phyloP scores from a whole-genome alignment of 768 basidiomycete genomes.

The Lentinula detonsa region DNA sequence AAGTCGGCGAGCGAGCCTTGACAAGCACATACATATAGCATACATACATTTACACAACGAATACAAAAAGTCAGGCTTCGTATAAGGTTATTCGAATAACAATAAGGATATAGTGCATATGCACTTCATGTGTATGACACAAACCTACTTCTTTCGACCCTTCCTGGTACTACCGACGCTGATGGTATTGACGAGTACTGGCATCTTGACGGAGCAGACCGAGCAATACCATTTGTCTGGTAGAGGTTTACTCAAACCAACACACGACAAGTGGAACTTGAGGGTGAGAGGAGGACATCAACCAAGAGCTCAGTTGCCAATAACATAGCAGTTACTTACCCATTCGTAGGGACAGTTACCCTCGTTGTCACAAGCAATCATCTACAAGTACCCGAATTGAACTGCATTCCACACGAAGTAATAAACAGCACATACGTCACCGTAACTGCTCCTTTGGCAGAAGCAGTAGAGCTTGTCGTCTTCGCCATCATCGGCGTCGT shows the following conservation, averaged over 20 bases:
- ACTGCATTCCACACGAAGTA: neutral
- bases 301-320: neutral
- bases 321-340: slow-evolving; percentile 31
- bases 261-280: slow-evolving; percentile 60
- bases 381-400: slow-evolving; percentile 24
- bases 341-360: slow-evolving; percentile 64
- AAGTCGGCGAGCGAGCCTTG: too few species aligned
- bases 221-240: slow-evolving; percentile 49
- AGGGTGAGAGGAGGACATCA: neutral
- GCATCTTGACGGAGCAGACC: slow-evolving; percentile 24
- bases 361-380: slow-evolving; percentile 72
- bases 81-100: neutral
- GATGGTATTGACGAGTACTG: slow-evolving; percentile 6
- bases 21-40: too few species aligned
- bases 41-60: too few species aligned
- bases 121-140: neutral
- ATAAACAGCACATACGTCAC: slow-evolving; percentile 31
- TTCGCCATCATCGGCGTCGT: slow-evolving; percentile 33
- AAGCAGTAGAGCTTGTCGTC: slow-evolving; percentile 47
- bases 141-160: slow-evolving; percentile 2
- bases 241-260: slow-evolving; percentile 43
- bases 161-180: neutral
- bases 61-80: neutral
- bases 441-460: slow-evolving; percentile 45
- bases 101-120: neutral